Evolutionary conservation across 768 basidiomycete species (phyloP), one percentile per base, ranked within the genome.

Genomic region (Podaxis mareebaensis): DNA sequence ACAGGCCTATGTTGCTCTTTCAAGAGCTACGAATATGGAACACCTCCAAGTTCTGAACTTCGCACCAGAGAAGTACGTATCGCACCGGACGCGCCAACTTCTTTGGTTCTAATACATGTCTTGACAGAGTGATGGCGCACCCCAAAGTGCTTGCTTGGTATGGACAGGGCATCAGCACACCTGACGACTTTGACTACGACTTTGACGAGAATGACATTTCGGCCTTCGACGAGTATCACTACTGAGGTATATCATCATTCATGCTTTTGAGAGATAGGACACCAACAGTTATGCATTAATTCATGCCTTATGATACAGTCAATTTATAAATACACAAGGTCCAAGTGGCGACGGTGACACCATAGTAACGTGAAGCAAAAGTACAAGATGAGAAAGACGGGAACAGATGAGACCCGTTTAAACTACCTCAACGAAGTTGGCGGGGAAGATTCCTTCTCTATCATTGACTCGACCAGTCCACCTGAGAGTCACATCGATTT

Each of bases 401-500:
- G 12, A 3, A 52, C 17, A 38, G 3, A 4, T 0, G n/a, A 4
- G 17, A 40, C 11, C 11, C 40, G 4, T 51, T 73, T 68, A 82
- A 39, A 77, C 75, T 58, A 92, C 73, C 70, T 92, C 89, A n/a
- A 92, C 89, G 68, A 91, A 92, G 72, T 93, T 93, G 15, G 92
- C 92, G 38, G 92, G 92, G 73, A 94, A 93, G 51, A 89, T 83
- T 0, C 92, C 92, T 66, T 84, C 77, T 42, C 79, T 73, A 15
- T 81, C 82, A 22, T 83, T 74, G 1, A 87, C 64, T 70, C 84
- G 88, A n/a, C 92, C 92, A 13, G 80, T 88, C 92, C 92, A 93
- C 90, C 90, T 92, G 15, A 22, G 26, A 42, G 13, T 7, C 42
- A 15, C 42, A n/a, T 42, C 24, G 64, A 10, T 56, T 44, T 53